These are phyloP conservation scores for Ustilago lituana DNA, from an alignment of 1,284 basidiomycete species.

Conservation along the genomic window DNA sequence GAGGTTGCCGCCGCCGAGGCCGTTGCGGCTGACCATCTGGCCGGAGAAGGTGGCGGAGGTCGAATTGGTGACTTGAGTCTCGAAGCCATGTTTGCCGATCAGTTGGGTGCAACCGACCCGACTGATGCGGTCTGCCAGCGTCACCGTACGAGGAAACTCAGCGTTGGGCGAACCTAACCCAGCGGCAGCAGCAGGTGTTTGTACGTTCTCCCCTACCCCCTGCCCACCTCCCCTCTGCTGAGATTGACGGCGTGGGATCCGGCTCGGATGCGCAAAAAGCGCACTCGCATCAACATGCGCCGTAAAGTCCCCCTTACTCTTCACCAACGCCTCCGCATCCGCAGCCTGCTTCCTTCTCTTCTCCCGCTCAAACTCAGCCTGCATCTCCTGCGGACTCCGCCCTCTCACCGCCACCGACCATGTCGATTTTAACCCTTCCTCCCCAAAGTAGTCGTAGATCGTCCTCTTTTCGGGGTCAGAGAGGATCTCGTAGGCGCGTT, in stretches of 20 bases:
- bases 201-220: background rate
- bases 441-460: conserved; percentile 80
- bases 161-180: conserved; percentile 73
- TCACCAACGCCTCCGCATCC: conserved; percentile 70
- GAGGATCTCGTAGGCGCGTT: conserved; percentile 78
- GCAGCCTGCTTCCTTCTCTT: conserved; percentile 70
- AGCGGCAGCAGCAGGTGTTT: conserved; percentile 71
- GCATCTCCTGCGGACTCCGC: conserved; percentile 73
- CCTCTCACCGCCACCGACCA: conserved; percentile 70
- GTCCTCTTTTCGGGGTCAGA: conserved; percentile 79
- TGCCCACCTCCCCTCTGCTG: conserved; percentile 75
- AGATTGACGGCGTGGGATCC: conserved; percentile 73
- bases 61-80: conserved; percentile 50
- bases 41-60: conserved; percentile 50
- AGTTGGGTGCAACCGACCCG: conserved; percentile 55
- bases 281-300: conserved; percentile 59
- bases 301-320: conserved; percentile 70
- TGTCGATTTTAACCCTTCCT: conserved; percentile 71
- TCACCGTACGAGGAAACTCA: conserved; percentile 16
- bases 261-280: conserved; percentile 74
- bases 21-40: conserved; percentile 68
- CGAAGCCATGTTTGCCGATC: conserved; percentile 63
- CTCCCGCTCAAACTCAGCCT: conserved; percentile 70
- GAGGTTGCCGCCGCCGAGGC: conserved; percentile 71
- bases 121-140: conserved; percentile 40